Percentiles rank a stretch among this genome's conserved stretches.
phyloP scores from a whole-genome alignment of 352 stramenopile genomes.

The Peronospora tabacina region DNA sequence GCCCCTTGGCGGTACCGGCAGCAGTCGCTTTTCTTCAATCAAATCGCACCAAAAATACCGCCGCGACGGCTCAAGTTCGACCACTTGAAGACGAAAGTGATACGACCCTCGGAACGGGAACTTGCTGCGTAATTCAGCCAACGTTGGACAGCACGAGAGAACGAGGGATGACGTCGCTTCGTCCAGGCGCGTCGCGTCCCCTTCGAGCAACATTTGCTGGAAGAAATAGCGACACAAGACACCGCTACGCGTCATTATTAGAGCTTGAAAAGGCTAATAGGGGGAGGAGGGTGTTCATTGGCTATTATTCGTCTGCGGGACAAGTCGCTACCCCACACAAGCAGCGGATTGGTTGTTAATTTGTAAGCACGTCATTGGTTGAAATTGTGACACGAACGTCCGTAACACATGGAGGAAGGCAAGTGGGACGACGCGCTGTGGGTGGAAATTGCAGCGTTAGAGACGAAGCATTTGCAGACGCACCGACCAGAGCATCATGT shows the following conservation, averaged over 20 bases:
- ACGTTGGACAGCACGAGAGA: slow-evolving; percentile 54
- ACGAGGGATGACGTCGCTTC: slow-evolving; percentile 52
- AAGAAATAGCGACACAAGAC: slow-evolving; percentile 84
- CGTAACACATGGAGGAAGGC: slow-evolving; percentile 56
- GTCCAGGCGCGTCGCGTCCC: slow-evolving; percentile 29
- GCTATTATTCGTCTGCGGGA: too few species aligned
- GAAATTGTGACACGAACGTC: too few species aligned
- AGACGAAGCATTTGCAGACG: slow-evolving; percentile 34
- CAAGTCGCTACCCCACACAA: too few species aligned
- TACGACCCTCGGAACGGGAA: slow-evolving; percentile 73
- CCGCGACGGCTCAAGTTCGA: slow-evolving; percentile 9
- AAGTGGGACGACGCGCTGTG: slow-evolving; percentile 81
- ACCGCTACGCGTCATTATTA: slow-evolving; percentile 12
- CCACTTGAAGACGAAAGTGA: slow-evolving; percentile 73
- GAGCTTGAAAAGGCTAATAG: too few species aligned
- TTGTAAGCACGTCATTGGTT: slow-evolving; percentile 11
- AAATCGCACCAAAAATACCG: slow-evolving; percentile 79
- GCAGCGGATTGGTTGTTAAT: not conserved
- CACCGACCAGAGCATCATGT: slow-evolving; percentile 6
- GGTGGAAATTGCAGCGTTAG: slow-evolving; percentile 57
- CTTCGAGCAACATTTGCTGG: slow-evolving; percentile 62
- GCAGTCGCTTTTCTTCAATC: slow-evolving; percentile 32
- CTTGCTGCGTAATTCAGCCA: slow-evolving; percentile 50
- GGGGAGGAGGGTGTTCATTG: too few species aligned
- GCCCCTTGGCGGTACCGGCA: slow-evolving; percentile 32